These are phyloP conservation scores for Boletus barrowsii DNA, from an alignment of 768 basidiomycete genomes.

Conservation along the genomic window DNA sequence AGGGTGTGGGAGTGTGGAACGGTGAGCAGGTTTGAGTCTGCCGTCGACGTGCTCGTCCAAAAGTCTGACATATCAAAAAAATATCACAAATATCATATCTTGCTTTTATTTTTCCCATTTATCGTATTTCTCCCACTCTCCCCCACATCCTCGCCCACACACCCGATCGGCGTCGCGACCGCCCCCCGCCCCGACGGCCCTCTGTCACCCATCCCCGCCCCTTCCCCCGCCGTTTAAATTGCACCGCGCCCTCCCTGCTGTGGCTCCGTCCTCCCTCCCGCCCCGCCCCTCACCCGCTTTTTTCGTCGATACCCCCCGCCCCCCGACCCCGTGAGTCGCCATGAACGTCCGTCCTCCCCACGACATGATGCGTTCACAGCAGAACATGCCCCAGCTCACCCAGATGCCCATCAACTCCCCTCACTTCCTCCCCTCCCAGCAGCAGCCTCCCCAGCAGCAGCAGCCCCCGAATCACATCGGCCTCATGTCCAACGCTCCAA, in stretches of 20 bases:
- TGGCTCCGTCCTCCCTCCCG: neutral
- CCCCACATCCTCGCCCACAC: constrained; percentile 1
- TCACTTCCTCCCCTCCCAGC: constrained; percentile 40
- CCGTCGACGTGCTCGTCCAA: constrained; percentile 30
- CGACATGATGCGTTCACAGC: constrained; percentile 46
- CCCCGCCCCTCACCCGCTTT: neutral
- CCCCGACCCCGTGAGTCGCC: neutral
- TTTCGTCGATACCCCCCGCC: constrained; percentile 1
- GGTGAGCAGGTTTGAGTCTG: constrained; percentile 24
- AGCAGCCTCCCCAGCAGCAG: constrained; percentile 34
- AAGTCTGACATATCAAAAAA: constrained; percentile 29
- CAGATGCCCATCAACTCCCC: constrained; percentile 35
- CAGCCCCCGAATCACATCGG: constrained; percentile 35
- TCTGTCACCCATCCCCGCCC: constrained; percentile 1
- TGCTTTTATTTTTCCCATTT: constrained; percentile 18
- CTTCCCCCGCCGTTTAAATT: constrained; percentile 1
- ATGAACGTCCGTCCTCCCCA: constrained; percentile 49
- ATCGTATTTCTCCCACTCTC: constrained; percentile 8
- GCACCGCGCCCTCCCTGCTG: constrained; percentile 2
- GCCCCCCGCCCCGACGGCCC: constrained; percentile 7
- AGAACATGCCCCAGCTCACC: constrained; percentile 40
- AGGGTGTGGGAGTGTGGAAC: constrained; percentile 27
- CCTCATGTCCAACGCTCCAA: constrained; percentile 34
- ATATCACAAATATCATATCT: constrained; percentile 28
- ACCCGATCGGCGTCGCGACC: constrained; percentile 20